Conservation (phyloP, 768 basidiomycete species). For the Amanita exitialis region DNA sequence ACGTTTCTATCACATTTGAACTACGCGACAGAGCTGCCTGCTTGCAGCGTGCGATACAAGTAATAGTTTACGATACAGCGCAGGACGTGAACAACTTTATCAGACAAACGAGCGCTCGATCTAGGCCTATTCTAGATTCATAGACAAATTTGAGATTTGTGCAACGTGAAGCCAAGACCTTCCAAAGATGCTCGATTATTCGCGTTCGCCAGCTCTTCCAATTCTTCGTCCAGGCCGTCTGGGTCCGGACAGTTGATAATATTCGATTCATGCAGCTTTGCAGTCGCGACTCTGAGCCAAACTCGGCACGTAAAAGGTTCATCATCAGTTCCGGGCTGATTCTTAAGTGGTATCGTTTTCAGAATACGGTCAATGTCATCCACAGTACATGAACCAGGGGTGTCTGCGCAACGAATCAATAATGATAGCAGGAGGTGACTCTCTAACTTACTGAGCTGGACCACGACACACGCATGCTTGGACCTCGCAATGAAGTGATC, state of each 20-base stretch:
- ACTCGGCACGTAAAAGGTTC: constrained; percentile 5
- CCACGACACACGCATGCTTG: constrained; percentile 4
- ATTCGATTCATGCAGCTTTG: background rate
- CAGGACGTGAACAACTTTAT: background rate
- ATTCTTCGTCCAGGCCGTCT: background rate
- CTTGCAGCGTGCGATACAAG: no score
- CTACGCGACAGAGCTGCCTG: no score
- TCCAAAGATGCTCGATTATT: constrained; percentile 5
- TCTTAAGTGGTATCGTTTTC: background rate
- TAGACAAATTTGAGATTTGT: constrained; percentile 4
- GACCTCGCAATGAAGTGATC: constrained; percentile 4
- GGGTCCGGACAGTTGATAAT: constrained; percentile 3
- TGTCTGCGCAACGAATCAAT: background rate
- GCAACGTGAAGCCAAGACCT: constrained; percentile 1
- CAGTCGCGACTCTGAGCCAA: background rate
- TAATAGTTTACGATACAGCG: no score
- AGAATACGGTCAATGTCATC: constrained; percentile 1
- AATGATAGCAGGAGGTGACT: no score
- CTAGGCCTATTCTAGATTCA: background rate
- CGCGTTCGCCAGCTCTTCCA: background rate
- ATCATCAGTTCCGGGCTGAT: background rate
- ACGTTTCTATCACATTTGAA: no score
- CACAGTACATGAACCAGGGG: constrained; percentile 1
- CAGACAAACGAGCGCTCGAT: background rate
- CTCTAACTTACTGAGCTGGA: constrained; percentile 2